A percentile compares a stretch with the other conserved stretches of the same genome.
Conservation (phyloP, 176 grass and related monocot genomes). For the Phragmites australis region DNA sequence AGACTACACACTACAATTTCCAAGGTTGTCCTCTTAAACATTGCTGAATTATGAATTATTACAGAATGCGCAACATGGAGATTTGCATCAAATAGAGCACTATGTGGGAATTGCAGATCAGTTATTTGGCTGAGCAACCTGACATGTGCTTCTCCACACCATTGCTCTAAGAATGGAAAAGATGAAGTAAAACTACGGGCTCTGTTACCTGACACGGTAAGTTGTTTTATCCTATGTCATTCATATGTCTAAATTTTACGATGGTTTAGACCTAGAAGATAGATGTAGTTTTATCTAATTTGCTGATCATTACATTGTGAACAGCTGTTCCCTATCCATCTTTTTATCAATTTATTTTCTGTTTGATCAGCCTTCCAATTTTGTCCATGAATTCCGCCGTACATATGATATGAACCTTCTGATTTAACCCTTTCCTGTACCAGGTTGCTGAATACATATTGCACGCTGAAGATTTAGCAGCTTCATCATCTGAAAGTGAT, state of each 20-base stretch:
- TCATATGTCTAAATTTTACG: background rate
- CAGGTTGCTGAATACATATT: conserved; percentile 59
- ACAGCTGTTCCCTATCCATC: background rate
- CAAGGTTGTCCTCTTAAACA: conserved; percentile 11
- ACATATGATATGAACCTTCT: too few species aligned
- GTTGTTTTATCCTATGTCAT: conserved; percentile 3
- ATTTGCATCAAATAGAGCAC: conserved; percentile 58
- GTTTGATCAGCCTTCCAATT: background rate
- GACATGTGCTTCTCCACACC: conserved; percentile 50
- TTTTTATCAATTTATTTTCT: background rate
- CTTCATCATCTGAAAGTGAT: conserved; percentile 42
- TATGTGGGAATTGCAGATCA: conserved; percentile 59
- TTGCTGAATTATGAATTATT: conserved; percentile 18
- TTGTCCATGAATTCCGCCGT: background rate
- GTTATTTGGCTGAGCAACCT: conserved; percentile 79
- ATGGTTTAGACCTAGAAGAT: background rate
- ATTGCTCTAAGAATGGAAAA: conserved; percentile 47
- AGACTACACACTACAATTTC: background rate
- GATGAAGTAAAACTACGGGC: conserved; percentile 51
- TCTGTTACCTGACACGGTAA: conserved; percentile 66
- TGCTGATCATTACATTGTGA: background rate
- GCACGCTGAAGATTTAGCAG: conserved; percentile 23
- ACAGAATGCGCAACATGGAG: conserved; percentile 47
- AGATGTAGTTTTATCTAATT: background rate
- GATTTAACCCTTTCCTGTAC: conserved; percentile 2